phyloP scores from a whole-genome alignment of 495 filamentous ascomycete genomes.

The Trichoderma virens region DNA sequence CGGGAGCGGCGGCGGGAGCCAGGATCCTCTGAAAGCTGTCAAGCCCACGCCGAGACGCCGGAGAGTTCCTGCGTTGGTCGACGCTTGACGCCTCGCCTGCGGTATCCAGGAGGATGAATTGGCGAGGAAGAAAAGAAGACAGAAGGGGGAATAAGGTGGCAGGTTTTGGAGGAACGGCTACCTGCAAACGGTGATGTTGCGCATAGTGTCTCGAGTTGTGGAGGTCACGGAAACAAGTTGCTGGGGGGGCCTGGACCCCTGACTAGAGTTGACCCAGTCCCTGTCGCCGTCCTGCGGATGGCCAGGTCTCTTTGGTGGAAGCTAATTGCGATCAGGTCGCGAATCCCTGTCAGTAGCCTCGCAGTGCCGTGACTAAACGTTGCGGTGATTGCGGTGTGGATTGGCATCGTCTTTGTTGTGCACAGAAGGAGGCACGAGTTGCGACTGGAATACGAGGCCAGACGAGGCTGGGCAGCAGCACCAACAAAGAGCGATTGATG shows the following conservation, averaged over 20 bases:
- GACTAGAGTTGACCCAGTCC: background rate
- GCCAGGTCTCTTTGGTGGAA: background rate
- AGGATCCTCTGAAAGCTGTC: conserved; percentile 3
- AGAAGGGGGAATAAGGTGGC: conserved; percentile 8
- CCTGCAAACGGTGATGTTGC: conserved; percentile 26
- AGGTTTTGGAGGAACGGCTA: conserved; percentile 15
- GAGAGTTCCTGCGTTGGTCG: background rate
- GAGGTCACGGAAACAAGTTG: conserved; percentile 6
- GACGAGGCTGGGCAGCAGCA: background rate
- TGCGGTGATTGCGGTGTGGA: conserved; percentile 6
- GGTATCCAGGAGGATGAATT: background rate
- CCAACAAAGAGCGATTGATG: background rate
- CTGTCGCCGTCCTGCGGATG: background rate
- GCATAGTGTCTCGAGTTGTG: conserved; percentile 36
- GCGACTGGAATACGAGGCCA: background rate
- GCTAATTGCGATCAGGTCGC: conserved; percentile 8
- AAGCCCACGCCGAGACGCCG: background rate
- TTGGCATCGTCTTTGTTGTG: background rate
- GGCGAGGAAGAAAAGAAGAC: background rate
- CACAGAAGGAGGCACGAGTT: background rate
- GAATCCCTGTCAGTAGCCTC: background rate
- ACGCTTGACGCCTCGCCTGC: conserved; percentile 3
- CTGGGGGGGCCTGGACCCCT: background rate
- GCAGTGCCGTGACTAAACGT: conserved; percentile 1
- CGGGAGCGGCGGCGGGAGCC: background rate